Base-by-base conservation (phyloP, 176 grass and related monocot genomes). In the Carex parvula region DNA sequence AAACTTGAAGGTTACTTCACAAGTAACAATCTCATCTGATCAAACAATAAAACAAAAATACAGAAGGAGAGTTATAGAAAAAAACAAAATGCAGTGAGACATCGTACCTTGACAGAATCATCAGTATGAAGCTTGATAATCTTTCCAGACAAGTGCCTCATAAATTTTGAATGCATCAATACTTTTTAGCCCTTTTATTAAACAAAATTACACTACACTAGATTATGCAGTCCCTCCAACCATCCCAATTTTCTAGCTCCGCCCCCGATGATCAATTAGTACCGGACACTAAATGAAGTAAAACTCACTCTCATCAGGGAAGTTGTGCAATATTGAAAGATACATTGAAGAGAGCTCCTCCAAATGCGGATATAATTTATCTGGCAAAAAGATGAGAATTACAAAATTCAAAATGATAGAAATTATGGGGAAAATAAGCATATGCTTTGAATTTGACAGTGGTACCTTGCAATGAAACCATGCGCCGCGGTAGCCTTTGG, bases 391-490 rank as follows among this genome's bases (percentile, higher is more conserved):
- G 11, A 17, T 6, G 60, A 41, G 50, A 53, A 60, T 82, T 59
- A 8, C 57, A 18, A n/a, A 9, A 83, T 78, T n/a, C 35, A 53
- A 24, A 81, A 9, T 73, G 21, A 13, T 68, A 42, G 20, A 26
- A 83, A 22, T 60, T 35, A 83, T 48, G 53, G 16, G 16, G 55
- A 68, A 46, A 46, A 46, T 46, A 44, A 44, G 8, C 7, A 46
- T 46, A 46, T 46, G 42, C 1, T 9, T 46, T 46, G 42, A 46
- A 46, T 46, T 46, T 30, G 8, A 53, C 21, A 39, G 12, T 16
- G 32, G 35, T 48, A 95, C 91, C 93, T 93, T 95, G 68, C 85
- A 96, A 24, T 83, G 87, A 84, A 96, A 96, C 93, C 93, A 96
- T 26, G 90, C 83, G 12, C 91, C 85, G 17, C 56, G 74, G 79